Evolutionary conservation across 2,329 filamentous ascomycete genomes (phyloP), one percentile per base, ranked within the genome.

Genomic region (Fusarium newnesense): DNA sequence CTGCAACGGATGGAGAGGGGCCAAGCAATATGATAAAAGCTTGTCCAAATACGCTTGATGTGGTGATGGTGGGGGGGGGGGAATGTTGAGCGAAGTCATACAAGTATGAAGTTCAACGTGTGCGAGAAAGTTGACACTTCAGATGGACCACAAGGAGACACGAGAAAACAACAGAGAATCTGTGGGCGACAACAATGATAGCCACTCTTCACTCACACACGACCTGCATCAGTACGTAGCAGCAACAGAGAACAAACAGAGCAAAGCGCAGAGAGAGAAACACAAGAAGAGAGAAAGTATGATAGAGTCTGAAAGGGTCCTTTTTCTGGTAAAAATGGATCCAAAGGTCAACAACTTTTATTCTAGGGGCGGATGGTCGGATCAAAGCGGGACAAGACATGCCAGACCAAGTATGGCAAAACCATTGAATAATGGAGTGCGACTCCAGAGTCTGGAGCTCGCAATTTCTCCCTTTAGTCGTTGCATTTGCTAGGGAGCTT

Each of bases 311-410:
- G 54, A 44, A 64, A 74, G 47, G 59, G 69, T 57, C 71, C 67
- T 60, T 59, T 59, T 36, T 24, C 26, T 64, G 62, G 62, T 57
- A 60, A 74, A 61, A 73, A 72, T 75, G 72, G 72, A 67, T 58
- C 44, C 44, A 56, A 36, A 67, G 16, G 49, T 72, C 65, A 69
- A 74, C 44, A 49, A 61, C 53, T 60, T 74, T 75, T 70, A 66
- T 63, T 50, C 40, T 69, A 70, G 42, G 60, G 60, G 57, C 68
- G 68, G 72, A 72, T 60, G 49, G 34, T 72, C 72, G 72, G 72
- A 71, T 58, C 68, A 58, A 70, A 74, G 72, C 59, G 72, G 72
- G 72, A 73, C 72, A 42, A 69, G 47, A 67, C 67, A 74, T 65
- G 63, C 46, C 67, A 57, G 67, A 57, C 65, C 62, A 46, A 72